Conservation (phyloP, 805 yeast genomes). For the Sporopachydermia lactativora region DNA sequence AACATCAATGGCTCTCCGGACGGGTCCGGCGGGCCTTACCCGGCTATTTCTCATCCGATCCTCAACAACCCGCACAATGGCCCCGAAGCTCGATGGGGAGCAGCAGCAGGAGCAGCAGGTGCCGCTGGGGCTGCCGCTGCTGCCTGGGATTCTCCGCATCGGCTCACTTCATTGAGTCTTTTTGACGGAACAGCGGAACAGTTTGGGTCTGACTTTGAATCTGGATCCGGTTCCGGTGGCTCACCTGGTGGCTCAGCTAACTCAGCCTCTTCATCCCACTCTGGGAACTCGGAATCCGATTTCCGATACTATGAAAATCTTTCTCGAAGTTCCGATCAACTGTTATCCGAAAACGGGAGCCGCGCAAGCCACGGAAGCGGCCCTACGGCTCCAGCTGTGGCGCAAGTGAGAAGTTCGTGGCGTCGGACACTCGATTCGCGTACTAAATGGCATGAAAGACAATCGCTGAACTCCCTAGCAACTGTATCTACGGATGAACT, state of each 20-base stretch:
- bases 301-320: background rate
- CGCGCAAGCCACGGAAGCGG: background rate
- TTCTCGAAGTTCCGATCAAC: background rate
- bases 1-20: conserved; percentile 5
- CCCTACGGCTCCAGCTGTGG: background rate
- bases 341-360: background rate
- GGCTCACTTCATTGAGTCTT: conserved; percentile 21
- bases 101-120: conserved; percentile 13
- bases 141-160: conserved; percentile 21
- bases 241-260: background rate
- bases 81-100: conserved; percentile 14
- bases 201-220: background rate
- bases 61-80: conserved; percentile 19
- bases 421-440: conserved; percentile 27
- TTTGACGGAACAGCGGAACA: conserved; percentile 9
- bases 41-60: conserved; percentile 26
- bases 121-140: conserved; percentile 11
- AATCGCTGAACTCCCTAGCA: conserved; percentile 57
- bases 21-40: too few species aligned
- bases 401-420: conserved; percentile 37
- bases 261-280: background rate
- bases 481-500: conserved; percentile 81
- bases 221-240: background rate
- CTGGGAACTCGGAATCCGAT: background rate
- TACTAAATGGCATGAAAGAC: conserved; percentile 34